A percentile compares a stretch with the other conserved stretches of the same genome.
Evolutionary conservation across 176 grass and related monocot species (phyloP).

Genomic region (Aegilops tauschii): DNA sequence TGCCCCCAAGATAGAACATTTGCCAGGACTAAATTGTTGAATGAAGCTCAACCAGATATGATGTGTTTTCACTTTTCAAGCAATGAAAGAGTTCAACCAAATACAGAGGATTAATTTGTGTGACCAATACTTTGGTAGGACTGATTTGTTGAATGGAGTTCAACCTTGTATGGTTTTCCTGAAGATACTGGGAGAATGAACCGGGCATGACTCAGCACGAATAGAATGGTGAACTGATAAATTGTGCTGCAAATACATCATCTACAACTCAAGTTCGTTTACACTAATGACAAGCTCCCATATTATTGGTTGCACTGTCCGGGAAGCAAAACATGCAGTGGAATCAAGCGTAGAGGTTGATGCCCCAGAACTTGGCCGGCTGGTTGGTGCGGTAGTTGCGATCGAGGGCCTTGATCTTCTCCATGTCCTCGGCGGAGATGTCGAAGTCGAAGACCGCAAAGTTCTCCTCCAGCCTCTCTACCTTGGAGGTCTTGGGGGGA

Average conservation of each 20-base stretch:
- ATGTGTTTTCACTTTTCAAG: not conserved
- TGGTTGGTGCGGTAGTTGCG: conserved; percentile 78
- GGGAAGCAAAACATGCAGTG: not conserved
- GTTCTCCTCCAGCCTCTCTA: conserved; percentile 69
- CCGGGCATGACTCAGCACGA: not conserved
- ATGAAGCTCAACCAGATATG: not conserved
- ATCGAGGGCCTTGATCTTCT: conserved; percentile 75
- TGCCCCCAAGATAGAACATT: too few species aligned
- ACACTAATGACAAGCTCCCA: not conserved
- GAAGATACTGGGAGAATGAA: not conserved
- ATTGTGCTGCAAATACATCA: not conserved
- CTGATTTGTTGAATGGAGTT: not conserved
- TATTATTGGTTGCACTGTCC: not conserved
- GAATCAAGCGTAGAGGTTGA: conserved; percentile 71
- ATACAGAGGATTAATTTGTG: not conserved
- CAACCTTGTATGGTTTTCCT: not conserved
- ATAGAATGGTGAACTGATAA: not conserved
- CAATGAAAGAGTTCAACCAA: not conserved
- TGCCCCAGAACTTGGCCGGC: conserved; percentile 92
- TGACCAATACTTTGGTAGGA: not conserved
- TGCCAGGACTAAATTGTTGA: not conserved
- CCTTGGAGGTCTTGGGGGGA: conserved; percentile 88
- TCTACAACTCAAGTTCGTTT: not conserved
- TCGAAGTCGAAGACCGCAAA: conserved; percentile 65
- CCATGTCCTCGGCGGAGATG: conserved; percentile 72